phyloP scores from a whole-genome alignment of 345 rosid genomes.

The Populus alba region DNA sequence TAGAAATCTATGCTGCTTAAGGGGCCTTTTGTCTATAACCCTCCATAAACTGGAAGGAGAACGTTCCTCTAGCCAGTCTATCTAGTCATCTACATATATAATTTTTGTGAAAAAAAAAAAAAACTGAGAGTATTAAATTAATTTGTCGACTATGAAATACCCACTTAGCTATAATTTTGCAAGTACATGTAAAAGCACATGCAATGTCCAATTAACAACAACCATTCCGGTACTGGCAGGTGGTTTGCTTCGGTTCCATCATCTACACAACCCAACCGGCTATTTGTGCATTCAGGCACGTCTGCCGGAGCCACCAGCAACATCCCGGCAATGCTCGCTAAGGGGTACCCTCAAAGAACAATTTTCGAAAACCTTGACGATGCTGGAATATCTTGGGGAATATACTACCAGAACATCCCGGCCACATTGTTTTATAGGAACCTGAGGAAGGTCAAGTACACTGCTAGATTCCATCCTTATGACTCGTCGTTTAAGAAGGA shows the following conservation, averaged over 20 bases:
- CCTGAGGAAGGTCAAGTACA: conserved; percentile 70
- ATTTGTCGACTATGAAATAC: too few species aligned
- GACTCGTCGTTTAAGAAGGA: conserved; percentile 42
- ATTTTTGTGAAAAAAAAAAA: too few species aligned
- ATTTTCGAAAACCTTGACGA: conserved; percentile 67
- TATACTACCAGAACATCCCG: conserved; percentile 86
- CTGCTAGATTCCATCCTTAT: conserved; percentile 47
- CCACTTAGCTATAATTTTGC: too few species aligned
- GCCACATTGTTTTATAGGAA: conserved; percentile 67
- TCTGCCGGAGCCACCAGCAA: conserved; percentile 92
- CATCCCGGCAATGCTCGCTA: conserved; percentile 43
- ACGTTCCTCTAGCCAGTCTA: too few species aligned
- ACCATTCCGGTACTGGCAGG: conserved; percentile 17
- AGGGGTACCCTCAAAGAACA: conserved; percentile 79
- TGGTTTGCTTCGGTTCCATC: conserved; percentile 92
- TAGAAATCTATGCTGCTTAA: neutral
- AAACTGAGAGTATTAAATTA: too few species aligned
- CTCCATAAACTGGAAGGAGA: too few species aligned
- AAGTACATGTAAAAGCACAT: neutral
- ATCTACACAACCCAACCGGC: conserved; percentile 84
- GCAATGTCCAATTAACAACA: neutral
- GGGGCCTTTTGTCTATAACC: neutral
- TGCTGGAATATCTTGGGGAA: conserved; percentile 56
- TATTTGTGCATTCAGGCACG: conserved; percentile 72
- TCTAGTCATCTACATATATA: too few species aligned